Percentiles rank a stretch among this genome's conserved stretches.
Evolutionary conservation across 306 rosid species (phyloP).

Genomic region (Vicia villosa): DNA sequence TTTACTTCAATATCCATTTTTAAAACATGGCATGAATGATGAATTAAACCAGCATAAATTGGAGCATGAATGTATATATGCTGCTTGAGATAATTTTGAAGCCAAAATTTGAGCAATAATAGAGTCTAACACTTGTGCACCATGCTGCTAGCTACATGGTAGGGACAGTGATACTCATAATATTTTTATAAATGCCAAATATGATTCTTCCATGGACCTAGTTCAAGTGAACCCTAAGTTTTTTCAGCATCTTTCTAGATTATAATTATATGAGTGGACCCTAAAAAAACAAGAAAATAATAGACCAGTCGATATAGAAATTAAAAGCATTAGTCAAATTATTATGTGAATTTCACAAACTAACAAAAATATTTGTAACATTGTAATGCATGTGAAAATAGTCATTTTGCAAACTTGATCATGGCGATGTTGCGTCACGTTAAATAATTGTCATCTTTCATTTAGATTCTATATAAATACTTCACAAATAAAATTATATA

Average conservation of each 20-base stretch:
- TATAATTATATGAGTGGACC: neutral
- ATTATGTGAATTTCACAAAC: too few relatives aligned
- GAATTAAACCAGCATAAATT: neutral
- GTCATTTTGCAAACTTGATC: too few relatives aligned
- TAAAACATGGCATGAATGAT: neutral
- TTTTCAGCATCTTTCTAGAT: neutral
- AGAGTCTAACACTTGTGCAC: slow-evolving; percentile 9
- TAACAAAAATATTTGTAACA: too few relatives aligned
- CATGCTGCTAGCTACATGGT: neutral
- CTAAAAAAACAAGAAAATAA: too few relatives aligned
- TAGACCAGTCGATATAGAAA: too few relatives aligned
- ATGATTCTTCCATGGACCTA: neutral
- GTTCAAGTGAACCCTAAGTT: neutral
- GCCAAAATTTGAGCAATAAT: neutral
- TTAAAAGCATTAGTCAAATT: too few relatives aligned
- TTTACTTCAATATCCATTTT: neutral
- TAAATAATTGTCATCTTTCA: too few relatives aligned
- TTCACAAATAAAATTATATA: too few relatives aligned
- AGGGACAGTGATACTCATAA: neutral
- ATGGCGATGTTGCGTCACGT: too few relatives aligned
- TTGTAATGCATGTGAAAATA: too few relatives aligned
- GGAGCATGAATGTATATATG: neutral
- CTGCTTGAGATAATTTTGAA: neutral
- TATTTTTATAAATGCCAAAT: neutral
- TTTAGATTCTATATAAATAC: too few relatives aligned